Base-by-base conservation (phyloP, 768 basidiomycete genomes). In the Calocybe indica region DNA sequence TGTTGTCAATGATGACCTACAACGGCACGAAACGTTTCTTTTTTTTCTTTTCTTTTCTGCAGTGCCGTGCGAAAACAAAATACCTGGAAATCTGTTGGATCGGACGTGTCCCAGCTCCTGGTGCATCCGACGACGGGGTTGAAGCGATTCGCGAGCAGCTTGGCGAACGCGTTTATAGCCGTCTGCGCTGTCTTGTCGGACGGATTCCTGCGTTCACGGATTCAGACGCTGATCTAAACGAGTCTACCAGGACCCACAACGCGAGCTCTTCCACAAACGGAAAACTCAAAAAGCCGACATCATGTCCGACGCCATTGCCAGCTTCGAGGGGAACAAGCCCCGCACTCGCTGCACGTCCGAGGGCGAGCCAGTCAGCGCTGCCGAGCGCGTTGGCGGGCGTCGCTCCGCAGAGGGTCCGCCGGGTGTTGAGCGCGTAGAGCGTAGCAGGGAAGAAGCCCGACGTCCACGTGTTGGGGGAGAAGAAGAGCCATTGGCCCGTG, bases 1-100 rank as follows among this genome's bases (percentile, higher is more conserved):
- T 84, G 58, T 84, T 85, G 65, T 87, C 84, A 40, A 86, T 85
- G 59, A 87, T 85, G 43, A 86, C 83, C 78, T 77, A 51, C 6
- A 37, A n/a, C 22, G 22, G 22, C 22, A 22, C 22, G 22, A 22
- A 22, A 22, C 22, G 22, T 22, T 22, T 22, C 22, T 22, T 22
- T 22, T 22, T 22, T 22, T 4, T 22, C 4, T 4, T 22, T 22
- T 22, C 4, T 4, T 22, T 22, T 22, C 22, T 22, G 10, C 1
- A 22, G 37, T 38, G 7, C 1, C 40, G 39, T 37, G 5, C 8
- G 7, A 10, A 15, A 7, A 37, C n/a, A 3, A 15, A 14, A n/a
- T 40, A 79, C 82, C 58, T 72, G 70, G 58, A 85, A 85, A 52
- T 79, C 71, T 2, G 76, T 78, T 5, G 82, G 76, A 56, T 82